Evolutionary conservation across 1,139 yeast genomes (phyloP).

Genomic region (Candida sanyaensis): DNA sequence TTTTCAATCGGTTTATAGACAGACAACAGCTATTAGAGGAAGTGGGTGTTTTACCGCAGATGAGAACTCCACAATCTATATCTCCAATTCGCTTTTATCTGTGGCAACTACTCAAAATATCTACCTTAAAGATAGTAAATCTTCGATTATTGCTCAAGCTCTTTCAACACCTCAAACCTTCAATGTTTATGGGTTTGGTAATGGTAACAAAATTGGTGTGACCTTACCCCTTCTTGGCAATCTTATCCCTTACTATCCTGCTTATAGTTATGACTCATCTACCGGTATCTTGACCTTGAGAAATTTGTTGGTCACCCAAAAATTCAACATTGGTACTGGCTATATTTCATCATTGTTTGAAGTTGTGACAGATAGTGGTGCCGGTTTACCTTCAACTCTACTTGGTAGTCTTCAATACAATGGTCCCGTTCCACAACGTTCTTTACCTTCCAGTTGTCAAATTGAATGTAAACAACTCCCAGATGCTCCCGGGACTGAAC

Average conservation of each 20-base stretch:
- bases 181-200: slow-evolving; percentile 34
- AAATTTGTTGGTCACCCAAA: too few species aligned
- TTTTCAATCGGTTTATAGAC: slow-evolving; percentile 23
- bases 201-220: slow-evolving; percentile 28
- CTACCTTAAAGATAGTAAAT: slow-evolving; percentile 20
- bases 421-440: too few species aligned
- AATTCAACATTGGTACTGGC: too few species aligned
- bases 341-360: too few species aligned
- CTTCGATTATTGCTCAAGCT: slow-evolving; percentile 22
- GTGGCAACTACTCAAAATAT: slow-evolving; percentile 21
- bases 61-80: slow-evolving; percentile 20
- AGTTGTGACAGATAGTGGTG: too few species aligned
- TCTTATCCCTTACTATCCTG: slow-evolving; percentile 6
- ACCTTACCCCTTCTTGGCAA: slow-evolving; percentile 17
- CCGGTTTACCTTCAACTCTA: too few species aligned
- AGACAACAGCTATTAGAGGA: slow-evolving; percentile 26
- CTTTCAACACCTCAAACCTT: slow-evolving; percentile 21
- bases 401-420: too few species aligned
- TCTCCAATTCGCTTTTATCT: slow-evolving; percentile 20
- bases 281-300: slow-evolving; percentile 25
- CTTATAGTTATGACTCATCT: slow-evolving; percentile 14
- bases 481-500: too few species aligned
- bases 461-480: too few species aligned
- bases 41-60: slow-evolving; percentile 31
- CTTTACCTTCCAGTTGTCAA: too few species aligned